These are phyloP conservation scores for Ensete glaucum DNA, from an alignment of 176 grass and related monocot species.

Conservation along the genomic window DNA sequence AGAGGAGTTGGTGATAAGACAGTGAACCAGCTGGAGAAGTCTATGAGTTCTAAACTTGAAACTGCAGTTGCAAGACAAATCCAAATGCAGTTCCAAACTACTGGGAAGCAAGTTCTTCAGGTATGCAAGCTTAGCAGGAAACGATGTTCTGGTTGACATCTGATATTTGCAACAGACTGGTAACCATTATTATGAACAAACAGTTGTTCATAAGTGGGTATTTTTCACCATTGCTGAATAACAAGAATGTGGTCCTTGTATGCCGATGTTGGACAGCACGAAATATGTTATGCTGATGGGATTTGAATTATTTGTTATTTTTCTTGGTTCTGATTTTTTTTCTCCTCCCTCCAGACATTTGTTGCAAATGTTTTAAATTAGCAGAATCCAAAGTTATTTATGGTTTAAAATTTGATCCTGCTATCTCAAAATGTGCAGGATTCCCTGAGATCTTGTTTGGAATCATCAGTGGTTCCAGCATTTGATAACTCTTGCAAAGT, in stretches of 20 bases:
- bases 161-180: background rate
- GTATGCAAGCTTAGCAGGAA: conserved; percentile 29
- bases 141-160: background rate
- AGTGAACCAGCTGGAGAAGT: conserved; percentile 83
- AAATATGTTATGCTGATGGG: background rate
- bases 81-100: conserved; percentile 79
- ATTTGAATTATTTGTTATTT: background rate
- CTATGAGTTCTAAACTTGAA: conserved; percentile 67
- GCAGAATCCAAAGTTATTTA: background rate
- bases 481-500: conserved; percentile 86
- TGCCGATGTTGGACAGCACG: no score
- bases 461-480: conserved; percentile 70
- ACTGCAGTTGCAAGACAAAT: conserved; percentile 63
- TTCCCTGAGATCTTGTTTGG: conserved; percentile 55
- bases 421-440: conserved; percentile 40
- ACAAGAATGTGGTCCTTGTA: no score
- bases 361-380: background rate
- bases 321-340: background rate
- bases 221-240: background rate
- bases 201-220: background rate
- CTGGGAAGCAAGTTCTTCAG: conserved; percentile 69
- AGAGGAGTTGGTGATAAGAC: conserved; percentile 77
- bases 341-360: background rate
- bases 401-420: background rate
- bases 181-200: background rate